Percentiles rank a stretch among this genome's conserved stretches.
Evolutionary conservation across 208 protist genomes (phyloP).

Genomic region (Strigomonas oncopelti): DNA sequence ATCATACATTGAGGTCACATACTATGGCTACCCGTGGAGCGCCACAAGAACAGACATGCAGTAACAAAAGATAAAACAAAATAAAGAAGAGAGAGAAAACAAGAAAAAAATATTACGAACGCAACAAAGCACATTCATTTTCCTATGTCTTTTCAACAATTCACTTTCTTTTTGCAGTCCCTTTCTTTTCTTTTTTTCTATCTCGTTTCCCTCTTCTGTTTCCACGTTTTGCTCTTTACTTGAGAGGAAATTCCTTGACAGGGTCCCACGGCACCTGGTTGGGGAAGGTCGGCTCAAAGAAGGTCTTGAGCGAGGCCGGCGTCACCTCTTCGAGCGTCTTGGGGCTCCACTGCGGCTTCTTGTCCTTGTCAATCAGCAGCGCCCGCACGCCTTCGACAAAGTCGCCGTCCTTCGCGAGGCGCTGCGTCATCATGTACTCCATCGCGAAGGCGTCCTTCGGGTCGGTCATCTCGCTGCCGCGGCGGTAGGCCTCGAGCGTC

Average conservation of each 20-base stretch:
- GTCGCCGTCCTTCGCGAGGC: slow-evolving; percentile 32
- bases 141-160: no score
- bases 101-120: neutral
- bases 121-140: slow-evolving; percentile 4
- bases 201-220: neutral
- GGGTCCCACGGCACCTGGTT: slow-evolving; percentile 48
- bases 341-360: slow-evolving; percentile 77
- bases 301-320: slow-evolving; percentile 20
- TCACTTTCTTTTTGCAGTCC: no score
- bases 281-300: slow-evolving; percentile 26
- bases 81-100: neutral
- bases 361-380: slow-evolving; percentile 79
- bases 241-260: slow-evolving; percentile 22
- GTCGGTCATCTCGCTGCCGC: slow-evolving; percentile 27
- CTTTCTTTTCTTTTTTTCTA: no score
- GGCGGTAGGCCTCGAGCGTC: slow-evolving; percentile 48
- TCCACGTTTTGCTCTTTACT: no score
- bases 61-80: neutral
- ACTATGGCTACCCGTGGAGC: no score
- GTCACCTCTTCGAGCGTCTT: slow-evolving; percentile 43
- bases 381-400: slow-evolving; percentile 81
- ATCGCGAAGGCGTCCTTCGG: slow-evolving; percentile 50
- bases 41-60: no score
- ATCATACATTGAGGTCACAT: no score
- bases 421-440: slow-evolving; percentile 58